Conservation (phyloP, 1,284 basidiomycete species). For the Fomes fomentarius region DNA sequence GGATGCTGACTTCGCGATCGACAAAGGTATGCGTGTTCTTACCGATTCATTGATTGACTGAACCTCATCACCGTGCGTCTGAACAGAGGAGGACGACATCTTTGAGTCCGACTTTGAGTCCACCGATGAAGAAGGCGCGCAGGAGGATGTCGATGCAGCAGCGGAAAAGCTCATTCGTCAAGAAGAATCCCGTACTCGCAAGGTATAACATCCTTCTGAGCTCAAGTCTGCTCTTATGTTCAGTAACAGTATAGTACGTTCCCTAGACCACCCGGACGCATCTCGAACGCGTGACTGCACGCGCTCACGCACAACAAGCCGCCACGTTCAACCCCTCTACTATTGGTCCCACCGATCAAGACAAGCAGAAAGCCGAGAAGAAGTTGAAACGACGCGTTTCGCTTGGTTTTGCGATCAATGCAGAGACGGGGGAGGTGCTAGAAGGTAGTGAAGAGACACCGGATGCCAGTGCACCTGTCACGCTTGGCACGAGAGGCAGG, state of each 20-base stretch:
- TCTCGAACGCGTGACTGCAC: constrained; percentile 62
- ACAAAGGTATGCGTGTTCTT: constrained; percentile 48
- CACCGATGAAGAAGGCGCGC: constrained; percentile 72
- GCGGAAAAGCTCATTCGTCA: constrained; percentile 59
- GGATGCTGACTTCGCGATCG: constrained; percentile 69
- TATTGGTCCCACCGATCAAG: constrained; percentile 27
- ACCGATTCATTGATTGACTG: neutral
- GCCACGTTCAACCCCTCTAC: constrained; percentile 63
- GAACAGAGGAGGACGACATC: constrained; percentile 73
- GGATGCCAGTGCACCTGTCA: neutral
- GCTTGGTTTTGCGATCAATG: constrained; percentile 54
- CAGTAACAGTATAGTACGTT: constrained; percentile 11
- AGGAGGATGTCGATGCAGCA: constrained; percentile 50
- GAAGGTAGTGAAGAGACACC: constrained; percentile 3
- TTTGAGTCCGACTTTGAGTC: constrained; percentile 84
- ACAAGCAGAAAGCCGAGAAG: constrained; percentile 31
- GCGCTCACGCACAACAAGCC: constrained; percentile 64
- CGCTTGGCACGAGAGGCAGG: constrained; percentile 40
- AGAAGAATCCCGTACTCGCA: constrained; percentile 63
- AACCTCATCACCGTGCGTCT: neutral
- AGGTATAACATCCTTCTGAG: constrained; percentile 40
- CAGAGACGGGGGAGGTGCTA: constrained; percentile 56
- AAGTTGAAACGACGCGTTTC: constrained; percentile 57
- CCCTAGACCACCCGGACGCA: constrained; percentile 55
- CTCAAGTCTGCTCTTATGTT: neutral